Conservation (phyloP, 495 filamentous ascomycete genomes). For the Opeltia flavorubescens region DNA sequence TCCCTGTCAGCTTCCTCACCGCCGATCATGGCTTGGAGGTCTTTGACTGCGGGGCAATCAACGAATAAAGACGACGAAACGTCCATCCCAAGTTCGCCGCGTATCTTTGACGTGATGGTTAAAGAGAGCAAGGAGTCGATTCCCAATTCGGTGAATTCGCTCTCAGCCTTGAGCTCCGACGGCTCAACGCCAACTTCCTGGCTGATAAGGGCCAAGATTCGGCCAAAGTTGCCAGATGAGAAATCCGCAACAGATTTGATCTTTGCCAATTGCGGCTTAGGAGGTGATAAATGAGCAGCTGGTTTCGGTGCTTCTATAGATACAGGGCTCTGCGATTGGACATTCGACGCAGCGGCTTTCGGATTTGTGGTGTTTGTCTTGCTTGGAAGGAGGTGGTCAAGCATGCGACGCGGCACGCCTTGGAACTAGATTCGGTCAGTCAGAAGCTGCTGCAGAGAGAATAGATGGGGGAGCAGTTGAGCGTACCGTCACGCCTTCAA, state of each 20-base stretch:
- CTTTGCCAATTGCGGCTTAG: no score
- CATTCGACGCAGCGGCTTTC: background rate
- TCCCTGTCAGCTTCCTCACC: conserved; percentile 23
- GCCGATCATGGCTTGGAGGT: conserved; percentile 14
- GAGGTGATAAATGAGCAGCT: background rate
- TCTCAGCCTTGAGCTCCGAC: conserved; percentile 14
- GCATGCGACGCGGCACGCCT: conserved; percentile 11
- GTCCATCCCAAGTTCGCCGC: conserved; percentile 22
- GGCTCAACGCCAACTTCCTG: conserved; percentile 24
- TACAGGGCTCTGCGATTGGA: background rate
- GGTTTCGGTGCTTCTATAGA: background rate
- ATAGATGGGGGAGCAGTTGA: background rate
- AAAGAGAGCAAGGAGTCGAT: conserved; percentile 37
- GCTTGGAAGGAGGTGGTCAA: background rate
- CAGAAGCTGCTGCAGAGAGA: background rate
- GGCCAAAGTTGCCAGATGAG: no score
- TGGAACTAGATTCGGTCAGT: conserved; percentile 7
- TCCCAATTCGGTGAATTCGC: conserved; percentile 28
- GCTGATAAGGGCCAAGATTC: conserved; percentile 24
- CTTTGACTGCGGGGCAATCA: conserved; percentile 10
- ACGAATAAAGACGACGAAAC: conserved; percentile 21
- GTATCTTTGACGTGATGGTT: conserved; percentile 21
- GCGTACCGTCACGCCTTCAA: conserved; percentile 1
- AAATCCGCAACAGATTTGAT: background rate
- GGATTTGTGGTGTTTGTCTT: background rate